Percentiles rank a stretch among this genome's conserved stretches.
Evolutionary conservation across 1,284 basidiomycete species (phyloP).

Genomic region (Wolfiporia cocos): DNA sequence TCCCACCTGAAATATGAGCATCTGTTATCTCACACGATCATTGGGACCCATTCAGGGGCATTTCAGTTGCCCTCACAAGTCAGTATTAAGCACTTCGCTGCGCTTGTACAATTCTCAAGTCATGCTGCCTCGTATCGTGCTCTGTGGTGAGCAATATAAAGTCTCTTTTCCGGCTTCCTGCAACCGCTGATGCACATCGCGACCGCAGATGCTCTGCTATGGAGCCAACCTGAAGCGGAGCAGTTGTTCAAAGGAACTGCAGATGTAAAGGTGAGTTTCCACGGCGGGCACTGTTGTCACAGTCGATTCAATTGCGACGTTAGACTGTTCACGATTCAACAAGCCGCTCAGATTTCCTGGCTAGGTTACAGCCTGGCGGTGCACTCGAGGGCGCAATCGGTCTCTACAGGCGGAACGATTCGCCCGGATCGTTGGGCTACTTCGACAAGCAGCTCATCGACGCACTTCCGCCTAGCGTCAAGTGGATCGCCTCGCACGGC

Average conservation of each 20-base stretch:
- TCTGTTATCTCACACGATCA: no score
- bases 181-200: neutral
- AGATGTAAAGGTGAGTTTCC: neutral
- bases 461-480: slow-evolving; percentile 59
- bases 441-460: slow-evolving; percentile 78
- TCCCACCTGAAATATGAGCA: no score
- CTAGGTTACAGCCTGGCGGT: slow-evolving; percentile 54
- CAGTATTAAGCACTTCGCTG: no score
- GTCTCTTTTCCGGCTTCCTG: neutral
- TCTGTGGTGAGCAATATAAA: neutral
- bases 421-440: slow-evolving; percentile 59
- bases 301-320: neutral
- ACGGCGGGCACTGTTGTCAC: neutral
- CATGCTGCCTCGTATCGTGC: neutral
- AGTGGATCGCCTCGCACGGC: slow-evolving; percentile 91
- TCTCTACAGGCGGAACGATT: slow-evolving; percentile 75
- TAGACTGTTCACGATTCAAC: slow-evolving; percentile 46
- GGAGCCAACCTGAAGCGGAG: neutral
- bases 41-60: no score
- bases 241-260: neutral
- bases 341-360: slow-evolving; percentile 63
- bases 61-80: no score
- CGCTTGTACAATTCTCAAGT: no score
- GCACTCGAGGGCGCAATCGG: slow-evolving; percentile 75
- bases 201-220: neutral